phyloP scores from a whole-genome alignment of 2,329 filamentous ascomycete genomes.

The Aspergillus pseudoviridinutans region DNA sequence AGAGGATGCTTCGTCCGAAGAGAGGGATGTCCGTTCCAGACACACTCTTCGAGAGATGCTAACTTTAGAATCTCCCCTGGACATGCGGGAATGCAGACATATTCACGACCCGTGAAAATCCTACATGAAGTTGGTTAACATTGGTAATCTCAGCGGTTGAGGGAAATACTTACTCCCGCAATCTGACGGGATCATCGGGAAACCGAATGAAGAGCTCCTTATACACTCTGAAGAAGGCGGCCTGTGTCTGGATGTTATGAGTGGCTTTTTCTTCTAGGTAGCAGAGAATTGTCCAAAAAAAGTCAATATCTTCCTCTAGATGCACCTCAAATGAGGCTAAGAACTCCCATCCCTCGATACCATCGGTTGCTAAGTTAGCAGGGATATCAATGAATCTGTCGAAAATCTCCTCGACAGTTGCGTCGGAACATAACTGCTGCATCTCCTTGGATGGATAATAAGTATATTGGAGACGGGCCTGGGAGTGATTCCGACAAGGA shows the following conservation, averaged over 20 bases:
- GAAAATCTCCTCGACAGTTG: too few relatives aligned
- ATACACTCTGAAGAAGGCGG: background rate
- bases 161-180: background rate
- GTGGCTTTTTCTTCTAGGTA: background rate
- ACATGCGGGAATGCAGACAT: too few relatives aligned
- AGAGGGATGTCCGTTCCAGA: conserved; percentile 2
- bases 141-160: too few relatives aligned
- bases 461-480: too few relatives aligned
- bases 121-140: too few relatives aligned
- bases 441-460: too few relatives aligned
- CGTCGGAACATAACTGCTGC: too few relatives aligned
- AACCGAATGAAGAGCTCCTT: conserved; percentile 1
- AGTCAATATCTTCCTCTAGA: background rate
- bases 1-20: background rate
- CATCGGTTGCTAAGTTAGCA: background rate
- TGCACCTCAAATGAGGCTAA: background rate
- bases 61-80: too few relatives aligned
- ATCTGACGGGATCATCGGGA: background rate
- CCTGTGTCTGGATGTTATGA: background rate
- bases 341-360: background rate
- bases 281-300: background rate
- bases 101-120: too few relatives aligned
- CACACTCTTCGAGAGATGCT: background rate
- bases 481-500: too few relatives aligned
- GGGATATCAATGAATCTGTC: background rate